These are phyloP conservation scores for Leishmania tropica DNA, from an alignment of 208 protist genomes.

Conservation along the genomic window DNA sequence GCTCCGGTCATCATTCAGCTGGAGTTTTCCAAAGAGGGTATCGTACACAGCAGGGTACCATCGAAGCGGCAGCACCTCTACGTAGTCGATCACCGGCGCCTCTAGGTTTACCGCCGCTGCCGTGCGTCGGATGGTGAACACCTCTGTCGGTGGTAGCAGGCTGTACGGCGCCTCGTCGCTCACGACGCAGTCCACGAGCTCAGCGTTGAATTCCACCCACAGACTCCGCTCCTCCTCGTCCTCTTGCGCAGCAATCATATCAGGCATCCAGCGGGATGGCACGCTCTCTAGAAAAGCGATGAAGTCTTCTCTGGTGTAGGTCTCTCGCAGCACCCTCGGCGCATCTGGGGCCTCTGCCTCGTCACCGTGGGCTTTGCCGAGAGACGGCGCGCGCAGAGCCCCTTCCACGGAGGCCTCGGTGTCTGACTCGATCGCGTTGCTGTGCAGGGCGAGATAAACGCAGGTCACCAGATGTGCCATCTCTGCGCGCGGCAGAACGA, in stretches of 20 bases:
- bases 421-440: constrained; percentile 61
- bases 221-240: constrained; percentile 12
- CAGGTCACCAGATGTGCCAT: constrained; percentile 64
- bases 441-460: constrained; percentile 67
- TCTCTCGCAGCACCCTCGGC: background rate
- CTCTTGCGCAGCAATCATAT: constrained; percentile 26
- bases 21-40: constrained; percentile 43
- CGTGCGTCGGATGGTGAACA: constrained; percentile 53
- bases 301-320: constrained; percentile 51
- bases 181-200: constrained; percentile 75
- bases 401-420: constrained; percentile 32
- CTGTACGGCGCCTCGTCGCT: constrained; percentile 66
- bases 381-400: constrained; percentile 26
- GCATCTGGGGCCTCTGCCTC: background rate
- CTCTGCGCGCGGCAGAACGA: constrained; percentile 44
- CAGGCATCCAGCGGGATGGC: constrained; percentile 49
- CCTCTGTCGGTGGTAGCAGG: constrained; percentile 50
- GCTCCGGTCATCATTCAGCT: constrained; percentile 19
- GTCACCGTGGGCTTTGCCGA: background rate
- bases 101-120: constrained; percentile 38
- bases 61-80: constrained; percentile 34
- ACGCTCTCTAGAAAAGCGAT: constrained; percentile 47
- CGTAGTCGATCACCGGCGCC: constrained; percentile 56
- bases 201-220: constrained; percentile 34
- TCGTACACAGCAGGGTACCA: constrained; percentile 62